Conservation (phyloP, 192 early-diverging fungal species). For the Rhizoclosmatium globosum region DNA sequence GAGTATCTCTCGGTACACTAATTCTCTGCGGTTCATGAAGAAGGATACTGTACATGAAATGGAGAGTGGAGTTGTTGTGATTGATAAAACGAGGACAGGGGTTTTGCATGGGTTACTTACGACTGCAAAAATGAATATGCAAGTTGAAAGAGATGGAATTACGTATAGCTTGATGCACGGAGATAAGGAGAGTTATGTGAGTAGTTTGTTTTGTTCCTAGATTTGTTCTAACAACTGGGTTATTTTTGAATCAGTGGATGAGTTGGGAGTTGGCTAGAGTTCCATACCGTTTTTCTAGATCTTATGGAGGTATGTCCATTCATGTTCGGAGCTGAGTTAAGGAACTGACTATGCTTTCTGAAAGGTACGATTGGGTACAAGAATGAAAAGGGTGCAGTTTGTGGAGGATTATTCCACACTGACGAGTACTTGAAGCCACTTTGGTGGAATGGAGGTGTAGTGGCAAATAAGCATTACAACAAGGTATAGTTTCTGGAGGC, state of each 20-base stretch:
- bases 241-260: conserved; percentile 43
- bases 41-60: conserved; percentile 62
- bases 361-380: conserved; percentile 57
- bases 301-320: conserved; percentile 50
- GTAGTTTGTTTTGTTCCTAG: background rate
- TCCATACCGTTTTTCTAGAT: conserved; percentile 63
- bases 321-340: no score
- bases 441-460: conserved; percentile 53
- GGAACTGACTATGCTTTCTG: no score
- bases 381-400: conserved; percentile 31
- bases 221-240: background rate
- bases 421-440: conserved; percentile 41
- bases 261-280: conserved; percentile 67
- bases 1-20: conserved; percentile 51
- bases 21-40: conserved; percentile 52
- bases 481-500: no score
- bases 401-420: conserved; percentile 42
- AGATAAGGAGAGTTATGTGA: conserved; percentile 63
- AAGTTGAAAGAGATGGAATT: conserved; percentile 30
- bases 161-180: conserved; percentile 47
- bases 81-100: conserved; percentile 60
- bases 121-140: conserved; percentile 62
- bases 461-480: conserved; percentile 44
- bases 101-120: conserved; percentile 63
- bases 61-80: conserved; percentile 72